Evolutionary conservation across 1,284 basidiomycete species (phyloP).

Genomic region (Rhodotorula mucilaginosa): DNA sequence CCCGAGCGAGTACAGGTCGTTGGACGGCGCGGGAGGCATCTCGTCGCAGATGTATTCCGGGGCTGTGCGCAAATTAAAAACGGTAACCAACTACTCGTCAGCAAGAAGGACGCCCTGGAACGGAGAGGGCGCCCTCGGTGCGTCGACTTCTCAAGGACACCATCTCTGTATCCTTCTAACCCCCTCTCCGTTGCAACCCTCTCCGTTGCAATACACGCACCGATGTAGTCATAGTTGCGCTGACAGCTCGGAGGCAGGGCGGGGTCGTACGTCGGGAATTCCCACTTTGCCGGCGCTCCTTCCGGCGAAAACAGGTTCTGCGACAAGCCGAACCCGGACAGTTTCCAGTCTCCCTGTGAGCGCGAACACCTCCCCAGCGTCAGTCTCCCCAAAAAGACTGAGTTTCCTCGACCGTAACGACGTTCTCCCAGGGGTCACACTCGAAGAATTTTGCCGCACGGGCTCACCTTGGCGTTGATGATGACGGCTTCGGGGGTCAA

Average conservation of each 20-base stretch:
- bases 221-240: constrained; percentile 91
- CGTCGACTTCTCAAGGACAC: no score
- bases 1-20: constrained; percentile 93
- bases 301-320: constrained; percentile 71
- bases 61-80: constrained; percentile 55
- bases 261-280: constrained; percentile 83
- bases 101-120: no score
- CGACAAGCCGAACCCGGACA: constrained; percentile 83
- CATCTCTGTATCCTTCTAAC: no score
- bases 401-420: no score
- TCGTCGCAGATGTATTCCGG: constrained; percentile 95
- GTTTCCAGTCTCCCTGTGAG: constrained; percentile 91
- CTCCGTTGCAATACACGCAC: constrained; percentile 53
- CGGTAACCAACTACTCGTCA: no score
- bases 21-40: constrained; percentile 68
- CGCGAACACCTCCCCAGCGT: not conserved
- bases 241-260: constrained; percentile 77
- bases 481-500: constrained; percentile 77
- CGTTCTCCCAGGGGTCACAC: no score
- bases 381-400: constrained; percentile 11
- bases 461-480: constrained; percentile 74
- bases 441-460: constrained; percentile 46
- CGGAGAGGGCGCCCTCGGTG: no score
- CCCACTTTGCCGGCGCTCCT: constrained; percentile 76
- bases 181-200: no score